Base-by-base conservation (phyloP, 495 filamentous ascomycete species). In the Trichocladium antarcticum region DNA sequence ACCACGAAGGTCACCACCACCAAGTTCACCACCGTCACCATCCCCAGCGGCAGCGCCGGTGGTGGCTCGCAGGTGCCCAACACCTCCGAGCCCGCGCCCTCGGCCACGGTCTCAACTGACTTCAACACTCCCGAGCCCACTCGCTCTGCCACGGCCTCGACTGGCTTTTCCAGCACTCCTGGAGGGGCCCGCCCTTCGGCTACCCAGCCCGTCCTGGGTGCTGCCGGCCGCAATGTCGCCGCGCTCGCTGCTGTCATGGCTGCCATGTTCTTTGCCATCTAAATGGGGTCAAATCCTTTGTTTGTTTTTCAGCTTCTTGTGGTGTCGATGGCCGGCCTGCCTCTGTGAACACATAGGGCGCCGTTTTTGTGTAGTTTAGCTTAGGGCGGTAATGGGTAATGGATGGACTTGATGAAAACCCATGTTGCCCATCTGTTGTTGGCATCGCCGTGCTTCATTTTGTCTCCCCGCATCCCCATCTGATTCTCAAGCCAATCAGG, bases 221-320 rank as follows among this genome's bases (percentile, higher is more conserved):
- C 59, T n/a, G 59, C 61, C 9, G 55, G 50, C 22, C 59, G 61
- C 42, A 58, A 57, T 36, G 55, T 32, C n/a, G 59, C 41, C 24
- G 57, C 51, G 0, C 4, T 64, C 20, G 57, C 53, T 19, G 11
- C 47, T 28, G 32, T 59, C 6, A 7, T 59, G 29, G 61, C 45
- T 19, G 58, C 57, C 9, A 15, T 58, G 10, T 22, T 64, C 29
- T 44, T 62, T 38, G 57, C 44, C 20, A 37, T 62, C 9, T 60
- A 58, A 54, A 29, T 42, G 36, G 16, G 3, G 9, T 39, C 24
- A 21, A 6, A 11, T 37, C 11, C 24, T 49, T 44, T 8, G 16
- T 47, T 47, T 57, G 14, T 47, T 17, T 15, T 47, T 22, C 29
- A 20, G 35, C n/a, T n/a, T 44, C 32, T 11, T 42, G 6, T 31